phyloP scores from a whole-genome alignment of 108 stramenopile species.

The Licmophora abbreviata region DNA sequence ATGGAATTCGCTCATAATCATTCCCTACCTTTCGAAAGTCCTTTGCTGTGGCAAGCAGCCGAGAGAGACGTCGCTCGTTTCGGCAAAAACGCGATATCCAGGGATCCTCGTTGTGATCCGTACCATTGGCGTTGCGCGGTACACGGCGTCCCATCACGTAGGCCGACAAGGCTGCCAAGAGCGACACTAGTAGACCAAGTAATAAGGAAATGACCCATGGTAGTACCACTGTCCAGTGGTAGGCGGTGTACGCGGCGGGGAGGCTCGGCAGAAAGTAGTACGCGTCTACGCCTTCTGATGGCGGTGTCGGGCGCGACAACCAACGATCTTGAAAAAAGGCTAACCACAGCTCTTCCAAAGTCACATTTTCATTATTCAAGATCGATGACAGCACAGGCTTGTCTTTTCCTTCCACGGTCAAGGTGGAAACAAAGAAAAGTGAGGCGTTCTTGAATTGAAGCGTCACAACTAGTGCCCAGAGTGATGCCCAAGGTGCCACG shows the following conservation, averaged over 20 bases:
- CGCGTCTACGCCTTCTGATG: not conserved
- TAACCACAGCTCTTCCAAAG: constrained; percentile 2
- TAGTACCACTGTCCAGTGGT: not conserved
- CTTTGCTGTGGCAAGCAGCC: not conserved
- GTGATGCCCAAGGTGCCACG: not conserved
- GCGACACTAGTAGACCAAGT: not conserved
- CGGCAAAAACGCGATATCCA: not conserved
- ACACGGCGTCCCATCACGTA: not conserved
- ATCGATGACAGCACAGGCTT: not conserved
- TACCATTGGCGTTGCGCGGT: not conserved
- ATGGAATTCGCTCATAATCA: not conserved
- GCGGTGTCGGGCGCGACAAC: not conserved
- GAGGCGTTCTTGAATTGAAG: too few relatives aligned
- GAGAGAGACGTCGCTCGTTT: not conserved
- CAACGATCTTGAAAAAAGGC: not conserved
- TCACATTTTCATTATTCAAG: not conserved
- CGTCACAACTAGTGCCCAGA: not conserved
- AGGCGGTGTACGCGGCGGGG: not conserved
- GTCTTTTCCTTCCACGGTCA: not conserved
- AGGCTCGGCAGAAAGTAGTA: not conserved
- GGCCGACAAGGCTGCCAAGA: not conserved
- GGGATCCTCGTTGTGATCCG: constrained; percentile 1
- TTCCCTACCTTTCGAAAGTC: not conserved
- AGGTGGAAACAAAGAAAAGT: not conserved
- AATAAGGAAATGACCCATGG: not conserved